Evolutionary conservation across 2,329 filamentous ascomycete genomes (phyloP).

Genomic region (Cladosporium sp.): DNA sequence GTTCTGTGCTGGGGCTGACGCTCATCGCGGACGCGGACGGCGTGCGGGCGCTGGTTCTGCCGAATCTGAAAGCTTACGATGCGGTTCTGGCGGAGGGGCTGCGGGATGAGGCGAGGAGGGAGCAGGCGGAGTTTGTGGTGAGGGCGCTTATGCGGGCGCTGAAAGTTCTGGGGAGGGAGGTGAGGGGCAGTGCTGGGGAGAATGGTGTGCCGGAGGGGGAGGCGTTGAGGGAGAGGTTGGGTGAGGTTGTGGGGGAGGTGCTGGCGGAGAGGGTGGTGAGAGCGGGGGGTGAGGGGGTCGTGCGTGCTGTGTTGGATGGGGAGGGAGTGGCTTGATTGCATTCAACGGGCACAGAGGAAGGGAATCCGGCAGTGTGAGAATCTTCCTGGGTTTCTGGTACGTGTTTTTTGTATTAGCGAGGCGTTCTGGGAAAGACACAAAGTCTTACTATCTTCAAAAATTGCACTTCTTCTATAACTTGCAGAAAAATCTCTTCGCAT

Average conservation of each 20-base stretch:
- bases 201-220: conserved; percentile 41
- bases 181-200: conserved; percentile 16
- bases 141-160: conserved; percentile 54
- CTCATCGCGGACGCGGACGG: conserved; percentile 69
- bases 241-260: conserved; percentile 42
- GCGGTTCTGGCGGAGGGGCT: conserved; percentile 55
- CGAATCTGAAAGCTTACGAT: conserved; percentile 63
- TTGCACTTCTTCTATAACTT: too few relatives aligned
- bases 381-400: too few relatives aligned
- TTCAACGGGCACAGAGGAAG: too few relatives aligned
- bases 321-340: not conserved
- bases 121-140: conserved; percentile 59
- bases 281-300: not conserved
- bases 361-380: too few relatives aligned
- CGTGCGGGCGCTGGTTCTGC: conserved; percentile 60
- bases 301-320: conserved; percentile 7
- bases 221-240: conserved; percentile 37
- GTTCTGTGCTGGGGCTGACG: conserved; percentile 75
- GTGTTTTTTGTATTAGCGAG: too few relatives aligned
- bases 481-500: too few relatives aligned
- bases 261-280: conserved; percentile 35
- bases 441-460: too few relatives aligned
- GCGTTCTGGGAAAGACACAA: conserved; percentile 4
- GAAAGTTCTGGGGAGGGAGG: conserved; percentile 48
- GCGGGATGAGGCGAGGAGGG: conserved; percentile 51